A percentile compares a stretch with the other conserved stretches of the same genome.
Conservation (phyloP, 225 moss, liverwort and hornwort genomes). For the Physcomitrellopsis africana region DNA sequence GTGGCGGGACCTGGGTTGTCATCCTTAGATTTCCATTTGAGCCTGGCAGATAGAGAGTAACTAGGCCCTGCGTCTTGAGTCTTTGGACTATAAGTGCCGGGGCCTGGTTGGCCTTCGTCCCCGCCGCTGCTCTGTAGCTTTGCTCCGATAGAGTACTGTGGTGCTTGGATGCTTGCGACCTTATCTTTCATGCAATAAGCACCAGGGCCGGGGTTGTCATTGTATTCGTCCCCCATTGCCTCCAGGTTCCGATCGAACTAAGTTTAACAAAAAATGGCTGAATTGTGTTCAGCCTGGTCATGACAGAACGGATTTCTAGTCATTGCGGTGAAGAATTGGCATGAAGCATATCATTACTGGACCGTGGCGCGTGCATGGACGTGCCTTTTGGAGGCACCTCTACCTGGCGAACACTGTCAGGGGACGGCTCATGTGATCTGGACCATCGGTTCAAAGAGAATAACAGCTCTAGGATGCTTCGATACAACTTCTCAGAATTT, state of each 20-base stretch:
- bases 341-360: no score
- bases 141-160: constrained; percentile 58
- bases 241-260: neutral
- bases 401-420: no score
- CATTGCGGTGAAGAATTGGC: no score
- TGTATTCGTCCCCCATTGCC: constrained; percentile 40
- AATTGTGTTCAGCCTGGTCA: no score
- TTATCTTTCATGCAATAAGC: constrained; percentile 59
- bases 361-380: no score
- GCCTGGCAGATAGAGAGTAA: constrained; percentile 58
- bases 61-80: constrained; percentile 46
- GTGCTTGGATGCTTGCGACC: constrained; percentile 47
- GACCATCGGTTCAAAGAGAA: no score
- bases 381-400: no score
- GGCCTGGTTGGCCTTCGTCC: constrained; percentile 55
- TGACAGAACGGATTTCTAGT: no score
- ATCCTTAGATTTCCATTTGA: constrained; percentile 21
- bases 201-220: constrained; percentile 67
- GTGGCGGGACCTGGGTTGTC: constrained; percentile 67
- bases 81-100: constrained; percentile 65
- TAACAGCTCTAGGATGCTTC: no score
- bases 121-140: constrained; percentile 35
- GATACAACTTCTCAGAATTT: no score
- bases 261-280: no score
- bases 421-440: no score